Evolutionary conservation across 2,329 filamentous ascomycete species (phyloP).

Genomic region (Diaporthe sp.): DNA sequence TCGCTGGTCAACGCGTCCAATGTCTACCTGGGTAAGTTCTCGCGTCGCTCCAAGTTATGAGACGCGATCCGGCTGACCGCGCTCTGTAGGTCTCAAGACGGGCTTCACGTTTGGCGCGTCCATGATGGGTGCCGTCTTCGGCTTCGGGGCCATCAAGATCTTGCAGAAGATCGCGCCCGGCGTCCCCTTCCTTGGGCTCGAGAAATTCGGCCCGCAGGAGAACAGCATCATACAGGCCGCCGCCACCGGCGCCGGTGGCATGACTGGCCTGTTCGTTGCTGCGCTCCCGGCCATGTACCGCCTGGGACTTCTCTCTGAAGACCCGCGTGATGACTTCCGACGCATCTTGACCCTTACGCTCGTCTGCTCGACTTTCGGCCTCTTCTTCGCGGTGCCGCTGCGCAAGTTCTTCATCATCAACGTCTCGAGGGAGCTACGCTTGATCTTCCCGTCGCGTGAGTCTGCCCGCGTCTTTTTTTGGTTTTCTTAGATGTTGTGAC

Average conservation of each 20-base stretch:
- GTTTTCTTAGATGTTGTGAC: too few species aligned
- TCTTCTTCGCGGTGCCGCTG: constrained; percentile 65
- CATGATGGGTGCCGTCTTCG: constrained; percentile 66
- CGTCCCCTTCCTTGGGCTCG: constrained; percentile 65
- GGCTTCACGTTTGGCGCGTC: constrained; percentile 59
- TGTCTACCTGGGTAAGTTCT: constrained; percentile 59
- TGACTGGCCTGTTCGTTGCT: constrained; percentile 68
- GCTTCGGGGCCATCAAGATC: constrained; percentile 67
- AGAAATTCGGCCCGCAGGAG: constrained; percentile 67
- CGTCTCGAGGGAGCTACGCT: constrained; percentile 56
- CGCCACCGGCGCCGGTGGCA: constrained; percentile 67
- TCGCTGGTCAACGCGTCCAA: constrained; percentile 65
- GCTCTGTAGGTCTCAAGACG: constrained; percentile 56
- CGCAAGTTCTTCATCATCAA: constrained; percentile 69
- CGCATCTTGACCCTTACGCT: constrained; percentile 64
- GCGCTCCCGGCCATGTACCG: constrained; percentile 70
- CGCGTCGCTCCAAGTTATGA: neutral
- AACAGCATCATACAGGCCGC: constrained; percentile 69
- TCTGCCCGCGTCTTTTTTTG: neutral
- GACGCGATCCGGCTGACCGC: neutral
- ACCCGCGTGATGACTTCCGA: constrained; percentile 63
- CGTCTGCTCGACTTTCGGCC: constrained; percentile 66
- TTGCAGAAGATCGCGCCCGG: constrained; percentile 52
- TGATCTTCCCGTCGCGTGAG: constrained; percentile 63
- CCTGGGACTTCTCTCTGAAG: constrained; percentile 57